These are phyloP conservation scores for Boletellus ananas DNA, from an alignment of 768 basidiomycete genomes.

Conservation along the genomic window DNA sequence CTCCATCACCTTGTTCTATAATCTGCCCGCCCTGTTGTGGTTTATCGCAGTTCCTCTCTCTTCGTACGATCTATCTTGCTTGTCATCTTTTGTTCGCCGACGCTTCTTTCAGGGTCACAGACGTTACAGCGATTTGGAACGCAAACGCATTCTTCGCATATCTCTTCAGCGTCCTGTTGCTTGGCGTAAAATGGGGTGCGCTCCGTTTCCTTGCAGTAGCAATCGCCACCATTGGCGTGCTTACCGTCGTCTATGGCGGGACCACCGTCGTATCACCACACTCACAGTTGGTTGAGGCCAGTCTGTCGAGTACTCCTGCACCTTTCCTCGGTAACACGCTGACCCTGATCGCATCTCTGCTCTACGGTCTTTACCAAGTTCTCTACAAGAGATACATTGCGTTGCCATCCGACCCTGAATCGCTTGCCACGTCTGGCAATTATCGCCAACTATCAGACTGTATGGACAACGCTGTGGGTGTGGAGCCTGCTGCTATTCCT, in stretches of 20 bases:
- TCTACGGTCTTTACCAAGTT: constrained; percentile 79
- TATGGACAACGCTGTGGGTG: constrained; percentile 30
- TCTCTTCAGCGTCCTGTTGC: constrained; percentile 72
- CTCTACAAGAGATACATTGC: constrained; percentile 79
- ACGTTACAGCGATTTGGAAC: constrained; percentile 88
- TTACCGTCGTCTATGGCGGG: constrained; percentile 81
- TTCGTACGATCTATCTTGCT: constrained; percentile 47
- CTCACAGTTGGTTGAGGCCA: constrained; percentile 12
- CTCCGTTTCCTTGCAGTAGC: constrained; percentile 67
- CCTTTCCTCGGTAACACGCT: constrained; percentile 72
- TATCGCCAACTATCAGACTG: constrained; percentile 46
- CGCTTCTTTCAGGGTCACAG: constrained; percentile 56
- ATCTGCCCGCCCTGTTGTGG: constrained; percentile 68
- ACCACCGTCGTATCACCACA: constrained; percentile 30
- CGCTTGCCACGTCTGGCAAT: constrained; percentile 32
- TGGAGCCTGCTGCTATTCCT: constrained; percentile 13
- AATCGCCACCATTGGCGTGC: constrained; percentile 77
- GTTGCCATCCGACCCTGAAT: constrained; percentile 60
- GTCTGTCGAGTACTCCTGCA: constrained; percentile 32
- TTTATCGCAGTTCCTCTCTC: constrained; percentile 66
- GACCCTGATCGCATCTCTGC: constrained; percentile 66
- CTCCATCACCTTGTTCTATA: constrained; percentile 43
- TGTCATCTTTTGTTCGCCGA: constrained; percentile 5
- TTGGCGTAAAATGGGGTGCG: constrained; percentile 58
- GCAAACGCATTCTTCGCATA: constrained; percentile 92